A percentile compares a stretch with the other conserved stretches of the same genome.
Conservation (phyloP, 805 yeast genomes). For the Monosporozyma solicola region DNA sequence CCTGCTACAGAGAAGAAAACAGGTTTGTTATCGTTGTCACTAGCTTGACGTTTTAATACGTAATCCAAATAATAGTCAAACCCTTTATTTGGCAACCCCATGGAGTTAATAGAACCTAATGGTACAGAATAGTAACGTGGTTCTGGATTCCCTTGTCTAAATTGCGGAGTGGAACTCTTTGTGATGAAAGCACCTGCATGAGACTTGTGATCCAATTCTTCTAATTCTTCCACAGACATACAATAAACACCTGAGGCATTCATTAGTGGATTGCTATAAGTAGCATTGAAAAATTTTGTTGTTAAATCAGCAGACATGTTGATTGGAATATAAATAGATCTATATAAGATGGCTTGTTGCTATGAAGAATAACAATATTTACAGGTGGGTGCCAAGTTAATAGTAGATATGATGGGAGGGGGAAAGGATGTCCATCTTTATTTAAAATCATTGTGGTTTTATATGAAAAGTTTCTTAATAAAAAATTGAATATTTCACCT, state of each 20-base stretch:
- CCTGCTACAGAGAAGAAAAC: conserved; percentile 27
- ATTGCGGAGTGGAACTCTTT: conserved; percentile 21
- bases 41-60: conserved; percentile 15
- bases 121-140: conserved; percentile 27
- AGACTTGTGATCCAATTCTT: conserved; percentile 17
- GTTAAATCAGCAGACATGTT: conserved; percentile 7
- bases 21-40: conserved; percentile 5
- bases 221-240: conserved; percentile 21
- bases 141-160: conserved; percentile 25
- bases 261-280: conserved; percentile 25
- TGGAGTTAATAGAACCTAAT: conserved; percentile 27
- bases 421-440: not conserved
- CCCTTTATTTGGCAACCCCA: conserved; percentile 28
- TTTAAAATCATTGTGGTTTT: not conserved
- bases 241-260: conserved; percentile 30
- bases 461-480: not conserved
- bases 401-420: not conserved
- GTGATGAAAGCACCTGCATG: conserved; percentile 26
- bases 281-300: conserved; percentile 14
- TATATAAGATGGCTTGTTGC: not conserved
- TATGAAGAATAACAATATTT: not conserved
- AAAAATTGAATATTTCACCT: not conserved
- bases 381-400: not conserved
- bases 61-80: conserved; percentile 24
- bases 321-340: not conserved